A percentile compares a stretch with the other conserved stretches of the same genome.
These are phyloP conservation scores for Phytophthora pseudosyringae DNA, from an alignment of 352 stramenopile genomes.

Conservation along the genomic window DNA sequence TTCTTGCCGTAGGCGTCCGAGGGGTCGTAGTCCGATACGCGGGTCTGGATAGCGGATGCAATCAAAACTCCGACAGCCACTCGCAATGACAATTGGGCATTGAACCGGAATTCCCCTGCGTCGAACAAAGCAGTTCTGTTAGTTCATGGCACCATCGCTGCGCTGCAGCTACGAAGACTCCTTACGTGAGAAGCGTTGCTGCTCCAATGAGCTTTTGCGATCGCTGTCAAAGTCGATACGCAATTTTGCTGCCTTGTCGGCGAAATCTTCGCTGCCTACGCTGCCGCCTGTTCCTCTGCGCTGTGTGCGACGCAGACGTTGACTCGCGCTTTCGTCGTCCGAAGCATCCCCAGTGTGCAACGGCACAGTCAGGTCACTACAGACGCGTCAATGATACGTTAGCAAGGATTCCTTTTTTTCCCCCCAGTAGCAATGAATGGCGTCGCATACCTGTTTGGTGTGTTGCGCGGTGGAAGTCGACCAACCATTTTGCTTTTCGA, in stretches of 20 bases:
- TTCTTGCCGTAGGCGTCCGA: slow-evolving; percentile 32
- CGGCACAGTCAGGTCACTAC: slow-evolving; percentile 35
- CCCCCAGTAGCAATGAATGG: neutral
- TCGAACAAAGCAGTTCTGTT: neutral
- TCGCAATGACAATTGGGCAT: slow-evolving; percentile 45
- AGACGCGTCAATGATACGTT: slow-evolving; percentile 8
- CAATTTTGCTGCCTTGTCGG: slow-evolving; percentile 36
- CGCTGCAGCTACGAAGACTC: too few relatives aligned
- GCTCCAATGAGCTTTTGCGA: slow-evolving; percentile 24
- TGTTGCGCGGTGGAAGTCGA: slow-evolving; percentile 17
- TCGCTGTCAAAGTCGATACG: slow-evolving; percentile 36
- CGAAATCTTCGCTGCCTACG: slow-evolving; percentile 41
- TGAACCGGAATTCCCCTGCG: slow-evolving; percentile 51
- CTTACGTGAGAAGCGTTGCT: slow-evolving; percentile 41
- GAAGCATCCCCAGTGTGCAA: slow-evolving; percentile 26
- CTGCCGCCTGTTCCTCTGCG: slow-evolving; percentile 31
- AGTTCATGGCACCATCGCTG: neutral
- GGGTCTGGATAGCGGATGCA: slow-evolving; percentile 49
- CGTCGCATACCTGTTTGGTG: slow-evolving; percentile 12
- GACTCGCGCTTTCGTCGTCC: slow-evolving; percentile 23
- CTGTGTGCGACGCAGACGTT: slow-evolving; percentile 29
- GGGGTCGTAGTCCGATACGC: slow-evolving; percentile 37
- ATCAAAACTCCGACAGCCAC: slow-evolving; percentile 49
- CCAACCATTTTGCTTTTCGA: slow-evolving; percentile 17
- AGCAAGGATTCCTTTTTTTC: neutral